Evolutionary conservation across 2,329 filamentous ascomycete genomes (phyloP), one percentile per base, ranked within the genome.

Genomic region (Ceratocystiopsis brevicomis): DNA sequence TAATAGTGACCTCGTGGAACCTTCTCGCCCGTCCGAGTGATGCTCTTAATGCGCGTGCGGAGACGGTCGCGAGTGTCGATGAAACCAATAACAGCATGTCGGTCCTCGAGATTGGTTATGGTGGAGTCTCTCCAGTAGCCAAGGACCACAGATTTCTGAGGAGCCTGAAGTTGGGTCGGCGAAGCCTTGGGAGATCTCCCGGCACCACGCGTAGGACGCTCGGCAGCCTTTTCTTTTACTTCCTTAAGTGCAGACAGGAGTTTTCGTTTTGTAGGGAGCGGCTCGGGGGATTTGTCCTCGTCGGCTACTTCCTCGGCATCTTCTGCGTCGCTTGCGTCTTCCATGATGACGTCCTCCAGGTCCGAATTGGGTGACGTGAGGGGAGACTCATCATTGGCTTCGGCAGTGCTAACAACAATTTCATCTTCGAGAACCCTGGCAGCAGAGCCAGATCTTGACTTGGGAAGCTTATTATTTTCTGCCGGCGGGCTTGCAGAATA

Each of bases 41-140:
- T 58, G 0, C 61, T 59, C 50, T 73, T 68, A 35, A 76, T 68
- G 8, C 72, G 65, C 2, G 73, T 77, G 21, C 74, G 69, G 2
- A 78, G 63, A 1, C 73, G 65, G 43, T 77, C 73, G 16, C 71
- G 61, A 12, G 71, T 61, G 47, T 78, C 74, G 40, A 78, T 76
- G 47, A 77, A 78, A 6, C 73, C 74, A 40, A 73, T 67, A 0
- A 78, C 69, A 0, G 65, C 65, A 52, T 78, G 74, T 52, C 73
- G 76, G 14, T 65, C 62, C 3, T 57, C 57, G 9, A 61, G 56
- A 14, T 66, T 57, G 0, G 67, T 64, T 1, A 71, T 66, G 4
- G 59, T 58, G 0, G 73, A 77, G 40, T 76, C 70, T 41, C 73
- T 64, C 74, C 74, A 78, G 43, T 71, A 68, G 2, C 74, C 74